phyloP scores from a whole-genome alignment of 164 flowering plant genomes.

The Aristolochia californica region DNA sequence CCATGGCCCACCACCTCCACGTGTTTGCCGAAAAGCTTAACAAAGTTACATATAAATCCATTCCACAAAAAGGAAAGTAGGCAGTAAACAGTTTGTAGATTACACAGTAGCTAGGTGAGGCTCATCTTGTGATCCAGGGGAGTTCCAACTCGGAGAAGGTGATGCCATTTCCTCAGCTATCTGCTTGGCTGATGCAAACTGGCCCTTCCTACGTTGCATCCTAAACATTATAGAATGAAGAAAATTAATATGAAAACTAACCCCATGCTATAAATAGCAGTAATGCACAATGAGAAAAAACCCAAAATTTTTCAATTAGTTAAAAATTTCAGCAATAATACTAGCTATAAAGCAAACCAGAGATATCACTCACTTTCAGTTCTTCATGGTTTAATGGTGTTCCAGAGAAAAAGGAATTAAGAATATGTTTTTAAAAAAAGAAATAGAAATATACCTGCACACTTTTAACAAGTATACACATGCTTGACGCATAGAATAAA shows the following conservation, averaged over 20 bases:
- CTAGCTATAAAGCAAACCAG: not conserved
- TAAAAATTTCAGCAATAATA: not conserved
- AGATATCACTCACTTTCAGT: not conserved
- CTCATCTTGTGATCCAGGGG: not conserved
- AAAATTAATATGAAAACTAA: not conserved
- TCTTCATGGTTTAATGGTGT: not conserved
- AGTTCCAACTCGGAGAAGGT: conserved; percentile 5
- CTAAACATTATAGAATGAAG: not conserved
- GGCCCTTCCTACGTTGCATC: conserved; percentile 19
- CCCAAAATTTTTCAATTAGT: not conserved
- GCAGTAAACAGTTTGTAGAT: conserved; percentile 1
- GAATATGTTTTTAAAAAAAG: too few relatives aligned
- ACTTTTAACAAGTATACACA: too few relatives aligned
- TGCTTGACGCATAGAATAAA: too few relatives aligned
- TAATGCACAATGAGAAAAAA: not conserved
- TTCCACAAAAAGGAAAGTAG: not conserved
- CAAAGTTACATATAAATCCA: not conserved
- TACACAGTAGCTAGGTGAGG: conserved; percentile 4
- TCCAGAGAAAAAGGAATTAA: too few relatives aligned
- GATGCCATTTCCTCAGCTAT: conserved; percentile 6
- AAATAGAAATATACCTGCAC: too few relatives aligned
- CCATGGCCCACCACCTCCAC: not conserved
- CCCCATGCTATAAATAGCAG: not conserved
- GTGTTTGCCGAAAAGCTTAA: not conserved
- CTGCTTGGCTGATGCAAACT: conserved; percentile 12